Percentiles rank a stretch among this genome's conserved stretches.
phyloP scores from a whole-genome alignment of 2,329 filamentous ascomycete genomes.

The Colletotrichum phormii region DNA sequence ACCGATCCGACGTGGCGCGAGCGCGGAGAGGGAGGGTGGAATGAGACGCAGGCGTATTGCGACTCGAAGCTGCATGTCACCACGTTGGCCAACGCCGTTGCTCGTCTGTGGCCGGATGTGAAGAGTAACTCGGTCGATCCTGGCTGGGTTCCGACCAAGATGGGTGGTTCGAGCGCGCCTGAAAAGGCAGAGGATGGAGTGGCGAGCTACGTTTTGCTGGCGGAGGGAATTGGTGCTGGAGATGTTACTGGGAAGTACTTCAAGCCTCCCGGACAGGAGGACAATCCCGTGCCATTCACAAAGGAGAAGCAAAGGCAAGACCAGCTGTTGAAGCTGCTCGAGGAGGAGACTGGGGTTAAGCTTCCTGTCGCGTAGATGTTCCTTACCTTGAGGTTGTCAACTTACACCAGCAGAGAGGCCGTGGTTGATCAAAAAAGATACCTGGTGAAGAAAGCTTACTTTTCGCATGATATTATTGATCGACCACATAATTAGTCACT shows the following conservation, averaged over 20 bases:
- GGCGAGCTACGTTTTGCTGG: slow-evolving; percentile 59
- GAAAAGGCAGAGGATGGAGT: slow-evolving; percentile 59
- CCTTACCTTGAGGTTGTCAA: neutral
- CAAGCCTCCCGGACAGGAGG: slow-evolving; percentile 44
- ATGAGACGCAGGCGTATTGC: slow-evolving; percentile 53
- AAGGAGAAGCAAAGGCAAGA: slow-evolving; percentile 57
- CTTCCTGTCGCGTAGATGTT: neutral
- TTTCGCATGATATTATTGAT: neutral
- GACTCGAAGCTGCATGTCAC: slow-evolving; percentile 68
- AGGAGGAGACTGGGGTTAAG: slow-evolving; percentile 41
- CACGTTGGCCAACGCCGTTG: slow-evolving; percentile 66
- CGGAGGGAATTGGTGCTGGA: slow-evolving; percentile 50
- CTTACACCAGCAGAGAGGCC: neutral
- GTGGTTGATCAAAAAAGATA: neutral
- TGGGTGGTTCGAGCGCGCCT: slow-evolving; percentile 60
- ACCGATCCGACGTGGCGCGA: slow-evolving; percentile 48
- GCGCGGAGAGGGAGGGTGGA: slow-evolving; percentile 50
- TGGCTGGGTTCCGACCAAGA: slow-evolving; percentile 67
- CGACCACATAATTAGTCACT: no score
- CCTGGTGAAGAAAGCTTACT: neutral
- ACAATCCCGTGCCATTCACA: slow-evolving; percentile 43
- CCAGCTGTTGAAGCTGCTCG: slow-evolving; percentile 51
- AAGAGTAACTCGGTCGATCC: slow-evolving; percentile 61
- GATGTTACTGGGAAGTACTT: slow-evolving; percentile 53
- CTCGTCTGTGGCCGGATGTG: slow-evolving; percentile 54